Evolutionary conservation across 225 moss, liverwort and hornwort species (phyloP), one percentile per base, ranked within the genome.

Genomic region (Bryoerythrophyllum caledonicum): DNA sequence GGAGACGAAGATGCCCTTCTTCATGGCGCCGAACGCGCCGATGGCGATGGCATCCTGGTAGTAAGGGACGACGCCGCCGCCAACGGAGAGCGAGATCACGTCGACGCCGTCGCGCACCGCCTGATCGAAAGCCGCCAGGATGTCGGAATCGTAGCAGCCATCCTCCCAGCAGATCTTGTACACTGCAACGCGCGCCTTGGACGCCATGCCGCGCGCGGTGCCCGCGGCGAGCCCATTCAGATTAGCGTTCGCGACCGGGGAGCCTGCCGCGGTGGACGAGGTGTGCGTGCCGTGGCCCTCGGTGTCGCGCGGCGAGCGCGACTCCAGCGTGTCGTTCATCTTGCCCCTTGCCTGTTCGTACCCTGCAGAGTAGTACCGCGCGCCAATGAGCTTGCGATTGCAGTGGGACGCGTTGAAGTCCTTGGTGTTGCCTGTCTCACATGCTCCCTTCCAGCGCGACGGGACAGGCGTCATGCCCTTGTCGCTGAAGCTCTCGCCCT

Each of bases 271-370:
- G 0, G 96, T 96, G 26, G 96, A 96, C 13, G 96, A 48, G 1
- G 96, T 96, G 82, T 94, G 96, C 15, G 92, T 94, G 8, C 96
- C 96, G 63, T 96, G 96, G 2, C 96, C 96, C 71, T 92, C 96
- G 15, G 78, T 80, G 32, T 96, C 96, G 37, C 96, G 61, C 0
- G 94, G 82, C 26, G 92, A 92, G 67, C 43, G 76, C 65, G 78
- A 96, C 79, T 96, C 94, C 40, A 78, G 21, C 2, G 80, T 83
- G 4, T 87, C 85, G 51, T 96, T 91, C 2, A 94, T 30, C 11
- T 86, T 82, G 3, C 94, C 96, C 0, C 0, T 13, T 8, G 85
- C 76, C 51, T 92, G 90, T 61, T 94, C 92, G 40, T 94, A 94
- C 1, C 96, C 96, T 0, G 68, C 75, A 7, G 72, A 49, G 58